Evolutionary conservation across 2,329 filamentous ascomycete genomes (phyloP), one percentile per base, ranked within the genome.

Genomic region (Dactylellina cionopaga): DNA sequence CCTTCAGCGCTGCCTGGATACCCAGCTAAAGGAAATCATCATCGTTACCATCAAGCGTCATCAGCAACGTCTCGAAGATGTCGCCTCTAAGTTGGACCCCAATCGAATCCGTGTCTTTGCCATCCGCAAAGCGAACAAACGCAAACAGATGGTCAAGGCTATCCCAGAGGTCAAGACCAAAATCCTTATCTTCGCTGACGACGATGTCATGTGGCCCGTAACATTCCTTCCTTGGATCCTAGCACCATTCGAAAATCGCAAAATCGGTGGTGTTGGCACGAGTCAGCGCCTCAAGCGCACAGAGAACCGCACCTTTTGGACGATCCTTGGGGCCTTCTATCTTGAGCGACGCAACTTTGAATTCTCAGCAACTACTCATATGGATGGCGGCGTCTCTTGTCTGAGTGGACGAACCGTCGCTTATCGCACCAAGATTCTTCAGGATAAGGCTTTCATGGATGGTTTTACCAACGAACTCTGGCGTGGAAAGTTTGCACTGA

Each of bases 341-440:
- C 90, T 98, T 74, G 91, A 96, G 81, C 88, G 94, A 68, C 89
- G 94, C 74, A 98, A 97, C 81, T 98, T 97, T 80, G 94, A 98
- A 81, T 96, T 96, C 79, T 96, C 93, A 49, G 93, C 94, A 29
- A 97, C 93, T 60, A 94, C 96, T 80, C 91, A 94, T 82, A 90
- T 97, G 55, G 94, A 98, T 79, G 94, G 94, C 69, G 94, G 94
- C 39, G 90, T 96, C n/a, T 96, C 94, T 9, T 98, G 94, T 83
- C 92, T 98, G 84, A 97, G 94, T 47, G 94, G 94, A 66, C 89
- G 94, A 43, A 97, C 93, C 13, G 93, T 94, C 58, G 93, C 92
- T 44, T 97, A 98, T 82, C 90, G 92, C 49, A 92, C 92, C 7
- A 88, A 90, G 78, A 97, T 98, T 75, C 84, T 98, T 24, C 89